Evolutionary conservation across 495 filamentous ascomycete species (phyloP), one percentile per base, ranked within the genome.

Genomic region (Cairneyella variabilis): DNA sequence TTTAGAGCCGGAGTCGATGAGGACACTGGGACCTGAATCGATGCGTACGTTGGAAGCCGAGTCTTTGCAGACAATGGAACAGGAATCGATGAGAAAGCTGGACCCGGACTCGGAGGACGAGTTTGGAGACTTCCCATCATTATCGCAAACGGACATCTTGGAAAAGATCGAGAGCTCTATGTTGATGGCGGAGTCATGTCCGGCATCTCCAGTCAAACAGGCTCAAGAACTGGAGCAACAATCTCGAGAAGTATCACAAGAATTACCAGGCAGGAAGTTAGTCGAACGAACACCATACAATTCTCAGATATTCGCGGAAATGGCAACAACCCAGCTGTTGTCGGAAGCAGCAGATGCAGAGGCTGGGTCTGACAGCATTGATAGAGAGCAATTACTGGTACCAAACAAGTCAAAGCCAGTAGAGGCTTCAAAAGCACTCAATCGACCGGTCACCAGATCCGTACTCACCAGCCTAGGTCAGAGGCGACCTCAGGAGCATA

Each of bases 71-170:
- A n/a, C n/a, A n/a, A n/a, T n/a, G n/a, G n/a, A n/a, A n/a, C n/a
- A n/a, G n/a, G n/a, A n/a, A n/a, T n/a, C n/a, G n/a, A n/a, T n/a
- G n/a, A n/a, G n/a, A n/a, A n/a, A 14, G 12, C 28, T 14, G 28
- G 28, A 32, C 14, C 7, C 6, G 3, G 53, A 50, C 10, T 50
- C 44, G 9, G 53, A 50, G n/a, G 58, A 61, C 41, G 61, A 64
- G 25, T 64, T 58, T 56, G 61, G 61, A 38, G 57, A 50, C 1
- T 64, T 64, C 47, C 61, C 61, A 5, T 55, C 54, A 11, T 28
- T 64, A 5, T 58, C 61, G 12, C 57, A 64, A 32, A 40, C 54
- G 9, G 61, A 58, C 28, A 32, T 64, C 14, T 39, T 60, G 14
- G 57, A 60, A 25, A 51, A 39, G 36, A 45, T 60, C 11, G 49